phyloP scores from a whole-genome alignment of 169 alveolate genomes.

The Neospora caninum region DNA sequence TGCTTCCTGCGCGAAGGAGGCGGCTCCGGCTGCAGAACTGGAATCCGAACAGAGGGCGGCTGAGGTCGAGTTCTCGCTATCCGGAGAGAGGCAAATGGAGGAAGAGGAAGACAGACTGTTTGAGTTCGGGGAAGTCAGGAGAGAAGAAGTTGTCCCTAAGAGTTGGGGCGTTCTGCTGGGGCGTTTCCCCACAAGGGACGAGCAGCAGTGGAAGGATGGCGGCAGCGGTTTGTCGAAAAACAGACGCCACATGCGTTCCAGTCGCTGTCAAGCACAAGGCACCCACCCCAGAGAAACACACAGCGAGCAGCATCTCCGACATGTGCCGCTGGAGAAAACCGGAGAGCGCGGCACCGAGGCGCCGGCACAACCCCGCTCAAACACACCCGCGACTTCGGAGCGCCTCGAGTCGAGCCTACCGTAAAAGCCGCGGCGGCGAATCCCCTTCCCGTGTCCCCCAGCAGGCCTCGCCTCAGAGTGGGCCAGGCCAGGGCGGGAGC shows the following conservation, averaged over 20 bases:
- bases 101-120: not conserved
- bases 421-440: too few species aligned
- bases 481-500: too few species aligned
- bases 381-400: too few species aligned
- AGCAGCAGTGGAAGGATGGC: constrained; percentile 1
- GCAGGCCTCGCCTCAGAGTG: too few species aligned
- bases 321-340: too few species aligned
- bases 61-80: not conserved
- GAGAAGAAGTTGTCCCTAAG: not conserved
- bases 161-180: not conserved
- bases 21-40: not conserved
- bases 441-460: too few species aligned
- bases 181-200: not conserved
- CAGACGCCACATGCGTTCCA: not conserved
- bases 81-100: not conserved
- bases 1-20: not conserved
- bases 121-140: not conserved
- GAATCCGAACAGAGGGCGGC: not conserved
- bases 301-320: too few species aligned
- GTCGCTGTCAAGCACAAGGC: not conserved
- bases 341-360: too few species aligned
- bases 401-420: too few species aligned
- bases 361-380: too few species aligned
- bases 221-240: constrained; percentile 31
- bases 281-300: not conserved